Evolutionary conservation across 371 early-diverging fungal species (phyloP).

Genomic region (Catenaria anguillulae): DNA sequence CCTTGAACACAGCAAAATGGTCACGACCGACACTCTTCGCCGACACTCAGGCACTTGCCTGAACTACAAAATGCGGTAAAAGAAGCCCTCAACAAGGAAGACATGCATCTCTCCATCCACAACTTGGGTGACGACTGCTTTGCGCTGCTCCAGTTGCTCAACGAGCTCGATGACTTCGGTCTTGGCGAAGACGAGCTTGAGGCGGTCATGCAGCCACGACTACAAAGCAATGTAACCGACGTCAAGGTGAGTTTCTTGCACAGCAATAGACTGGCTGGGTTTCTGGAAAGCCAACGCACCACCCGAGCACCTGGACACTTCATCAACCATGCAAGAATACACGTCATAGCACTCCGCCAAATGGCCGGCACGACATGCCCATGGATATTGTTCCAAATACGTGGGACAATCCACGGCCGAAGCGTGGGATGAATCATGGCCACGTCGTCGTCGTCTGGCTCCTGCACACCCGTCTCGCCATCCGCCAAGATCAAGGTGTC

Average conservation of each 20-base stretch:
- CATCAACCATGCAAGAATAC: not conserved
- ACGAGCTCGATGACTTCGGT: not conserved
- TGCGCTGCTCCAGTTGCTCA: not conserved
- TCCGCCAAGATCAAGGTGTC: too few relatives aligned
- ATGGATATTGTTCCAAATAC: not conserved
- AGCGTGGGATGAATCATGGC: not conserved
- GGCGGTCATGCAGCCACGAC: not conserved
- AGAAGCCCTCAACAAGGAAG: not conserved
- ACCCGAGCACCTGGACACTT: not conserved
- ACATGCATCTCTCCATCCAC: not conserved
- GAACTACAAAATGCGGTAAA: not conserved
- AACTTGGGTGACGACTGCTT: not conserved
- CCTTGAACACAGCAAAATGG: too few relatives aligned
- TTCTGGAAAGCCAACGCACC: too few relatives aligned
- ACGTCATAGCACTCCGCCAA: not conserved
- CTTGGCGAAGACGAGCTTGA: not conserved
- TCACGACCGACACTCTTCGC: too few relatives aligned
- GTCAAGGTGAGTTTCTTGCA: too few relatives aligned
- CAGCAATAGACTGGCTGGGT: too few relatives aligned
- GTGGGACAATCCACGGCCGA: not conserved
- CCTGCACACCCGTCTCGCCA: too few relatives aligned
- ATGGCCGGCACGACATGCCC: not conserved
- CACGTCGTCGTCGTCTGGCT: not conserved
- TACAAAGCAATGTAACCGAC: too few relatives aligned
- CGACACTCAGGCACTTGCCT: too few relatives aligned